phyloP scores from a whole-genome alignment of 495 filamentous ascomycete genomes.

The Astrothelium macrocarpum region DNA sequence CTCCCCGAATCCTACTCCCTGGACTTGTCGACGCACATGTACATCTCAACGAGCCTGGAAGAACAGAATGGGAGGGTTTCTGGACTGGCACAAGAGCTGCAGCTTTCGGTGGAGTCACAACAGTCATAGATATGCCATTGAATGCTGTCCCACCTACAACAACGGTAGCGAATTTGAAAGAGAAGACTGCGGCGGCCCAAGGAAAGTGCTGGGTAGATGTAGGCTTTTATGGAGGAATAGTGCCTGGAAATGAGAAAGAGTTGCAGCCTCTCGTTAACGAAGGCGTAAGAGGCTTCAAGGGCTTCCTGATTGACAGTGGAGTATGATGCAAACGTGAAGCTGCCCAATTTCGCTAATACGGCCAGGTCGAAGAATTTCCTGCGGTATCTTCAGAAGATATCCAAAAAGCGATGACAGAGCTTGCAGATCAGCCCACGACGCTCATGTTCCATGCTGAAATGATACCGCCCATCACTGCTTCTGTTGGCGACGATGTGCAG shows the following conservation, averaged over 20 bases:
- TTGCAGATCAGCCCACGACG: constrained; percentile 70
- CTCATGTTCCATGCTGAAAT: constrained; percentile 99
- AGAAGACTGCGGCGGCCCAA: constrained; percentile 75
- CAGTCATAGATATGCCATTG: constrained; percentile 94
- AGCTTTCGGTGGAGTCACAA: constrained; percentile 95
- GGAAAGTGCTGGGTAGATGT: constrained; percentile 98
- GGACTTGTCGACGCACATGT: constrained; percentile 96
- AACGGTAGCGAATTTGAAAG: constrained; percentile 67
- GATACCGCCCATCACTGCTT: constrained; percentile 78
- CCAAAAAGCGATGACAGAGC: constrained; percentile 62
- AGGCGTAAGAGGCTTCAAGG: constrained; percentile 93
- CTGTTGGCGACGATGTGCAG: constrained; percentile 71
- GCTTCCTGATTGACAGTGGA: constrained; percentile 93
- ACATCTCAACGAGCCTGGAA: constrained; percentile 92
- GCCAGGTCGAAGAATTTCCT: constrained; percentile 87
- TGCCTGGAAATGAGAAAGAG: constrained; percentile 79
- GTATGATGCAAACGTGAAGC: constrained; percentile 44
- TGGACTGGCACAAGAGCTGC: constrained; percentile 86
- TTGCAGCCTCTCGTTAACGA: constrained; percentile 70
- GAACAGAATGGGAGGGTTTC: constrained; percentile 99
- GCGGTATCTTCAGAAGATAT: constrained; percentile 76
- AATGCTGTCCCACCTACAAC: constrained; percentile 97
- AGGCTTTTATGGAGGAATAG: constrained; percentile 92
- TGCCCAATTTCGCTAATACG: not conserved
- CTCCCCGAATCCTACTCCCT: constrained; percentile 77